phyloP scores from a whole-genome alignment of 2,329 filamentous ascomycete genomes.

The Hymenoscyphus salicellus region DNA sequence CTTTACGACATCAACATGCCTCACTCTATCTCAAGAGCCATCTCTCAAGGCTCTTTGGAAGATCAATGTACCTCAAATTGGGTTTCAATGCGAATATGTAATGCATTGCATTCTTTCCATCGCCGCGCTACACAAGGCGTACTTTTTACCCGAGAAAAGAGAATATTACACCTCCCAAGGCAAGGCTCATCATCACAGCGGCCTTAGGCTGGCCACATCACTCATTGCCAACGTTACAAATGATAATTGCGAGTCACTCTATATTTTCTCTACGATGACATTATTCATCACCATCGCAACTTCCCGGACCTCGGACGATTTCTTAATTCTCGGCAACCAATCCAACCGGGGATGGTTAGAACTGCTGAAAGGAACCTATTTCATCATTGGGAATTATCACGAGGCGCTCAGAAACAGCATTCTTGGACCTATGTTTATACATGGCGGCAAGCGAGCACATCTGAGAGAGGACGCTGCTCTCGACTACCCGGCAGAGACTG shows the following conservation, averaged over 20 bases:
- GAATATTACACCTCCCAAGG: slow-evolving; percentile 42
- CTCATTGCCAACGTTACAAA: slow-evolving; percentile 36
- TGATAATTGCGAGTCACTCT: slow-evolving; percentile 39
- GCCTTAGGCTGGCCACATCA: slow-evolving; percentile 33
- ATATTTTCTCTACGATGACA: slow-evolving; percentile 41
- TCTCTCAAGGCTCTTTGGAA: slow-evolving; percentile 46
- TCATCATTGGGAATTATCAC: slow-evolving; percentile 34
- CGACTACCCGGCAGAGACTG: slow-evolving; percentile 10
- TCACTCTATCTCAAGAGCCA: slow-evolving; percentile 45
- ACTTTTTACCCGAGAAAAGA: slow-evolving; percentile 38
- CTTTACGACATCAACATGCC: slow-evolving; percentile 47
- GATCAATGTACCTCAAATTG: slow-evolving; percentile 45
- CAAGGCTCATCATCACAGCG: slow-evolving; percentile 38
- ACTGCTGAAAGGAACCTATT: slow-evolving; percentile 38
- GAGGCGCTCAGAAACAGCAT: slow-evolving; percentile 19
- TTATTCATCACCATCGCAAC: slow-evolving; percentile 39
- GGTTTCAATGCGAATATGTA: slow-evolving; percentile 46
- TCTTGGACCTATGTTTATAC: slow-evolving; percentile 34
- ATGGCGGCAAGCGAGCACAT: slow-evolving; percentile 24
- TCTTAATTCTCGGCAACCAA: slow-evolving; percentile 33
- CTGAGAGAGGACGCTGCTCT: slow-evolving; percentile 15
- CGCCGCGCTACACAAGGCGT: slow-evolving; percentile 48
- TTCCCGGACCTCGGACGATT: slow-evolving; percentile 38
- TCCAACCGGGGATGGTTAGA: slow-evolving; percentile 39
- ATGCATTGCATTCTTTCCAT: slow-evolving; percentile 49